Evolutionary conservation across 768 basidiomycete genomes (phyloP).

Genomic region (Tricholoma hemisulphureum): DNA sequence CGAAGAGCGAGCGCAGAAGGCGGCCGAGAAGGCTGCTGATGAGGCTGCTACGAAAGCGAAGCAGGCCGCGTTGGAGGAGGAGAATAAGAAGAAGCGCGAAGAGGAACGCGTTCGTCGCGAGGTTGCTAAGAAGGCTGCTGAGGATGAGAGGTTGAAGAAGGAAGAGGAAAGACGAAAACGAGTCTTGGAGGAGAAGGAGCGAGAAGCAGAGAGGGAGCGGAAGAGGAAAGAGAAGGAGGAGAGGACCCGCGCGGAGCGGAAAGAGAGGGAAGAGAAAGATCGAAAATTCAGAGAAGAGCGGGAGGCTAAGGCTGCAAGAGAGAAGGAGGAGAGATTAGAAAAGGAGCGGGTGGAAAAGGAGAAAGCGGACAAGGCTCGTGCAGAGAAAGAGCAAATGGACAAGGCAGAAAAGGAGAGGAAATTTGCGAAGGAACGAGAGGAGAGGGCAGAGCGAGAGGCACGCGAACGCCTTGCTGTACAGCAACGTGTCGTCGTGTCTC

Average conservation of each 20-base stretch:
- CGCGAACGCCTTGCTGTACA: slow-evolving; percentile 32
- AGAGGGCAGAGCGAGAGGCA: slow-evolving; percentile 28
- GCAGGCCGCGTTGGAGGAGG: slow-evolving; percentile 76
- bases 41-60: slow-evolving; percentile 77
- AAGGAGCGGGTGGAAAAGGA: slow-evolving; percentile 45
- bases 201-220: slow-evolving; percentile 71
- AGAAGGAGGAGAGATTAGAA: slow-evolving; percentile 54
- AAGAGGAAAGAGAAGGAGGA: slow-evolving; percentile 77
- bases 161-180: slow-evolving; percentile 83
- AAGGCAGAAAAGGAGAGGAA: slow-evolving; percentile 32
- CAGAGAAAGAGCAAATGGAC: slow-evolving; percentile 37
- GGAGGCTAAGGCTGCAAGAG: slow-evolving; percentile 62
- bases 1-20: slow-evolving; percentile 79
- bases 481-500: slow-evolving; percentile 47
- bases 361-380: slow-evolving; percentile 32
- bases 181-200: slow-evolving; percentile 75
- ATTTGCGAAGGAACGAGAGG: slow-evolving; percentile 31
- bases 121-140: slow-evolving; percentile 66
- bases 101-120: slow-evolving; percentile 86
- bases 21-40: slow-evolving; percentile 84
- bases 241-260: slow-evolving; percentile 64
- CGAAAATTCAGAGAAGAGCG: slow-evolving; percentile 67
- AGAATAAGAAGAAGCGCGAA: slow-evolving; percentile 75
- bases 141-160: slow-evolving; percentile 80
- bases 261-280: slow-evolving; percentile 67